Base-by-base conservation (phyloP, 805 yeast species). In the Alloascoidea africana region DNA sequence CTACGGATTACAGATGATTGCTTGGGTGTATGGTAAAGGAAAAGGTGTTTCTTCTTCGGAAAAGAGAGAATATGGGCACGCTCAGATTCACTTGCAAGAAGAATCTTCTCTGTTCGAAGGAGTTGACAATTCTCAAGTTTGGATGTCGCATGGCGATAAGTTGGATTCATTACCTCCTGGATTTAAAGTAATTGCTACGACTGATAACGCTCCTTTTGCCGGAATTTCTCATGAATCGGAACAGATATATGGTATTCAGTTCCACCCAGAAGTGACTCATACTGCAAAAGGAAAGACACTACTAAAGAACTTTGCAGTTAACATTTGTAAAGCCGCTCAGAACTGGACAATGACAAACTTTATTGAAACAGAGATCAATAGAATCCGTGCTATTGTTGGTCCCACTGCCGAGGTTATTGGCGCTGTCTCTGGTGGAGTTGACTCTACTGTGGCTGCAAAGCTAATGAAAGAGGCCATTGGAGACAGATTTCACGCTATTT, bases 101-200 rank as follows among this genome's bases (percentile, higher is more conserved):
- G 45, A 62, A 33, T 40, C 60, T 15, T 74, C 84, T 58, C 66
- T 91, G 44, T 91, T 91, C 63, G 68, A 76, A 45, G 96, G 79
- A 43, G 84, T 91, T 50, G 93, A 86, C 60, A 80, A 91, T 65
- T 85, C 94, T 42, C 87, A 80, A 58, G 96, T 91, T 44, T 91
- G 98, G 98, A 91, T 91, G 98, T 87, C 97, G 36, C 98, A 91
- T 62, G 95, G 95, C 55, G 98, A 91, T 65, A 91, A 91, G 68
- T 70, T 91, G 53, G 76, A 76, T 51, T 82, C 89, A 38, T 70
- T 91, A 49, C 98, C 98, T 51, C 69, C 71, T 34, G 95, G 93
- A 32, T 91, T 74, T 72, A 75, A 78, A 58, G 73, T 81, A 42
- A 85, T 87, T 43, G 98, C 96, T 39, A 76, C 85, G 33, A 80